These are phyloP conservation scores for Ustilago sp. DNA, from an alignment of 1,284 basidiomycete species.

Conservation along the genomic window DNA sequence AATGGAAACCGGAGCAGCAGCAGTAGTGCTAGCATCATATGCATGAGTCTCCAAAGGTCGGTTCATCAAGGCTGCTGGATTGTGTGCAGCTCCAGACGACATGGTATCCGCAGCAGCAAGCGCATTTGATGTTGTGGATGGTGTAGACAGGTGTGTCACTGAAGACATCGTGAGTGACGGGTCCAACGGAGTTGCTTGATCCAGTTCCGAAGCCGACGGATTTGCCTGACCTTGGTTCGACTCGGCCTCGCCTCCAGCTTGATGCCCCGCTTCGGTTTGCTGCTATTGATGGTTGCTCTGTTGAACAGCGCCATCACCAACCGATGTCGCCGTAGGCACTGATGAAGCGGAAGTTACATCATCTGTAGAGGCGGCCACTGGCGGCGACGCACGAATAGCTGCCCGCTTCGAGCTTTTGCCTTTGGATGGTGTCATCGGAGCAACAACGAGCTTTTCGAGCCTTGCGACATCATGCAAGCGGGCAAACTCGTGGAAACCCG, in stretches of 20 bases:
- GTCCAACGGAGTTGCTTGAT: constrained; percentile 25
- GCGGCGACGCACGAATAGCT: constrained; percentile 10
- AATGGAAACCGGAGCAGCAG: neutral
- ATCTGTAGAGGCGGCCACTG: neutral
- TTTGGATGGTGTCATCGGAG: neutral
- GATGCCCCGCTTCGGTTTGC: neutral
- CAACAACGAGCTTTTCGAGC: constrained; percentile 27
- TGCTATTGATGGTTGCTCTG: neutral
- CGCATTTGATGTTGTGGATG: neutral
- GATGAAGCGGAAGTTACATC: neutral
- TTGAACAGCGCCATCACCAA: neutral
- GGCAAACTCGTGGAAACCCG: constrained; percentile 37
- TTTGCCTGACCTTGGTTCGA: neutral
- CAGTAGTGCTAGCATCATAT: neutral
- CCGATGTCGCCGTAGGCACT: neutral
- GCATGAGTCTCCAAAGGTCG: neutral
- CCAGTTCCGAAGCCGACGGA: constrained; percentile 12
- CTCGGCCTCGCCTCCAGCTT: neutral
- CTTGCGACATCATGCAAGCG: constrained; percentile 30
- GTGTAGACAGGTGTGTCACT: neutral
- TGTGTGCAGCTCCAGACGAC: neutral
- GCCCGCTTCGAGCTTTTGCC: constrained; percentile 14
- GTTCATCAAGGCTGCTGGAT: neutral
- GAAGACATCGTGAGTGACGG: constrained; percentile 3
- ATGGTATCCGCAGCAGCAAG: neutral